These are phyloP conservation scores for Rhodotorula taiwanensis DNA, from an alignment of 768 basidiomycete species.

Conservation along the genomic window DNA sequence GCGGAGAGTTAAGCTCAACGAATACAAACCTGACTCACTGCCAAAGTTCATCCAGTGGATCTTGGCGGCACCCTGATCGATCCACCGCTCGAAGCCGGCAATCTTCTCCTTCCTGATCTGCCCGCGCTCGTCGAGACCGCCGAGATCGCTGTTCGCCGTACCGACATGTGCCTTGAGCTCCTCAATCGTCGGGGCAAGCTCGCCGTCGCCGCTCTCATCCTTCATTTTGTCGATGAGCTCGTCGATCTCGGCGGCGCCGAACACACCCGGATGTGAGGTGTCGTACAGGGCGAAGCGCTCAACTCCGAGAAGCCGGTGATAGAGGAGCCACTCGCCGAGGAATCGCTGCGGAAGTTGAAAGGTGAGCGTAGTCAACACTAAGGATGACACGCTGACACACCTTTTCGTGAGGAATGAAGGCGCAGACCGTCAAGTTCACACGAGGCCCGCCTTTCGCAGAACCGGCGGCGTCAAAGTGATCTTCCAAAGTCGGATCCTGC, in stretches of 20 bases:
- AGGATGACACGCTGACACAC: not conserved
- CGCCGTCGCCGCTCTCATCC: slow-evolving; percentile 23
- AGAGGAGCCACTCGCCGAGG: slow-evolving; percentile 30
- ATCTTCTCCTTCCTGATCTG: slow-evolving; percentile 17
- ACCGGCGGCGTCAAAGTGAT: too few relatives aligned
- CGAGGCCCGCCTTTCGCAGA: too few relatives aligned
- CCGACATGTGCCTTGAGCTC: slow-evolving; percentile 27
- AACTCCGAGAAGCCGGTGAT: slow-evolving; percentile 32
- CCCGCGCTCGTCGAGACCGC: slow-evolving; percentile 23
- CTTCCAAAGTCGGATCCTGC: too few relatives aligned
- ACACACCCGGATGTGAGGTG: slow-evolving; percentile 19
- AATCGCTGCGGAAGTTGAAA: slow-evolving; percentile 7
- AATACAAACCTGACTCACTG: not conserved
- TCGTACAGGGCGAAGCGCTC: slow-evolving; percentile 33
- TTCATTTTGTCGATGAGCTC: slow-evolving; percentile 22
- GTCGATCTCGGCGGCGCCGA: slow-evolving; percentile 32
- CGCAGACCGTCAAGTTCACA: slow-evolving; percentile 30
- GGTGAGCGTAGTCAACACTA: not conserved
- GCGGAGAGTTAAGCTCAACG: too few relatives aligned
- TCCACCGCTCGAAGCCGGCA: slow-evolving; percentile 27
- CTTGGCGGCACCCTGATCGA: slow-evolving; percentile 25
- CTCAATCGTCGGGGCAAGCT: slow-evolving; percentile 25
- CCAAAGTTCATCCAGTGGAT: slow-evolving; percentile 30
- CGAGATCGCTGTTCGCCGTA: not conserved
- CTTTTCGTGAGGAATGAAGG: slow-evolving; percentile 27